Conservation (phyloP, 2,329 filamentous ascomycete species). For the Chaetomiaceae sp. region DNA sequence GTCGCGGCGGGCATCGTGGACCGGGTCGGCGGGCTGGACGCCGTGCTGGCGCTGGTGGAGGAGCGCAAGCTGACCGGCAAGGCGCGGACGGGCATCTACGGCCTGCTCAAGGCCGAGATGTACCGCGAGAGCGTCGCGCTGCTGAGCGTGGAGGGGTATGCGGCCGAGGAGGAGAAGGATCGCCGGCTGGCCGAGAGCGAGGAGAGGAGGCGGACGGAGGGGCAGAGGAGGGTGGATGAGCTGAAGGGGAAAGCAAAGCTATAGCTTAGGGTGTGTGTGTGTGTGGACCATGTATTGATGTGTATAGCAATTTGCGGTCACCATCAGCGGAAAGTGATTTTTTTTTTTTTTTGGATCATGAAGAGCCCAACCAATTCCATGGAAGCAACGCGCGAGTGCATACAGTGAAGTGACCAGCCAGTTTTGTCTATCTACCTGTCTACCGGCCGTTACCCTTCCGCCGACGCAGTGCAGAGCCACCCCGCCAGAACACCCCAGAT, state of each 20-base stretch:
- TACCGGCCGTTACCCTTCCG: too few species aligned
- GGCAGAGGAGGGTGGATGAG: conserved; percentile 41
- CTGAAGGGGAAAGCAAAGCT: conserved; percentile 42
- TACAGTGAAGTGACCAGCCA: background rate
- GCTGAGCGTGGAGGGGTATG: conserved; percentile 47
- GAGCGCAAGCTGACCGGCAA: conserved; percentile 56
- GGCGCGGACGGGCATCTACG: conserved; percentile 61
- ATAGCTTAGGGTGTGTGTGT: conserved; percentile 17
- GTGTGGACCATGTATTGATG: too few species aligned
- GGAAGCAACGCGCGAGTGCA: background rate
- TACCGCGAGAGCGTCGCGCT: conserved; percentile 58
- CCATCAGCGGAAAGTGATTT: too few species aligned
- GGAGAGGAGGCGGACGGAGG: conserved; percentile 38
- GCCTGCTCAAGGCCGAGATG: conserved; percentile 68
- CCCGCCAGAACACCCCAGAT: background rate
- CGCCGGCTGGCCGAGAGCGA: conserved; percentile 35
- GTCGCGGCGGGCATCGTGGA: conserved; percentile 64
- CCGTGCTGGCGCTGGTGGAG: conserved; percentile 53
- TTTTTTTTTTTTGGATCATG: too few species aligned
- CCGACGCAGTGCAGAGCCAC: too few species aligned
- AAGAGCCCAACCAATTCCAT: too few species aligned
- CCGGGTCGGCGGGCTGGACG: conserved; percentile 57
- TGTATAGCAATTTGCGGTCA: too few species aligned
- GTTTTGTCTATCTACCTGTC: too few species aligned
- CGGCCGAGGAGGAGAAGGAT: conserved; percentile 44